Conservation (phyloP, 192 early-diverging fungal species). For the Coemansia sp. region DNA sequence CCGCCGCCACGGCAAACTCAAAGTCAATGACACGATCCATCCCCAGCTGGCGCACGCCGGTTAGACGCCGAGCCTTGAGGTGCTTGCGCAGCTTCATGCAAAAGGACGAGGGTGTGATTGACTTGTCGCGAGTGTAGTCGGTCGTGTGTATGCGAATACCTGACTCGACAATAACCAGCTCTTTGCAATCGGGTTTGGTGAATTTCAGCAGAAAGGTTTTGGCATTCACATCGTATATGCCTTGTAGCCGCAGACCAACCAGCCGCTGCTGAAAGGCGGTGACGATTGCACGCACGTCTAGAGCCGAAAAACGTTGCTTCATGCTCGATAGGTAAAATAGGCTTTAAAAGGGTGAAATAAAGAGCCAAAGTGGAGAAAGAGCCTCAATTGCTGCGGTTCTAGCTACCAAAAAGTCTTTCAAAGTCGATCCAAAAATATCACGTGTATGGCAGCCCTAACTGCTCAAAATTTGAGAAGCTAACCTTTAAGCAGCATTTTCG, state of each 20-base stretch:
- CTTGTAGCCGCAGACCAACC: slow-evolving; percentile 86
- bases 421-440: neutral
- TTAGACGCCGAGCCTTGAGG: slow-evolving; percentile 77
- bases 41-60: slow-evolving; percentile 79
- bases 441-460: slow-evolving; percentile 9
- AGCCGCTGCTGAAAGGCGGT: slow-evolving; percentile 66
- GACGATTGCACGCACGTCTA: slow-evolving; percentile 85
- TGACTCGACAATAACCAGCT: slow-evolving; percentile 87
- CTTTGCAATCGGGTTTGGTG: slow-evolving; percentile 83
- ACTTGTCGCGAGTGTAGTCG: slow-evolving; percentile 84
- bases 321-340: slow-evolving; percentile 36
- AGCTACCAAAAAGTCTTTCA: neutral
- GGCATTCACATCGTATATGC: slow-evolving; percentile 91
- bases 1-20: slow-evolving; percentile 71
- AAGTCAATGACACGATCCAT: slow-evolving; percentile 91
- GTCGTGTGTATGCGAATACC: slow-evolving; percentile 94
- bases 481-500: neutral
- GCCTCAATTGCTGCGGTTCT: neutral
- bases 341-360: neutral
- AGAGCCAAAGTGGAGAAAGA: neutral
- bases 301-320: slow-evolving; percentile 87
- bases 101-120: slow-evolving; percentile 79
- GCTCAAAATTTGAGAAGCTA: neutral
- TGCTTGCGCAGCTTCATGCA: slow-evolving; percentile 93
- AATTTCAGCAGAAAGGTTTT: slow-evolving; percentile 94